A percentile compares a stretch with the other conserved stretches of the same genome.
phyloP scores from a whole-genome alignment of 75 land plant species.

The Selaginella tamariscina region DNA sequence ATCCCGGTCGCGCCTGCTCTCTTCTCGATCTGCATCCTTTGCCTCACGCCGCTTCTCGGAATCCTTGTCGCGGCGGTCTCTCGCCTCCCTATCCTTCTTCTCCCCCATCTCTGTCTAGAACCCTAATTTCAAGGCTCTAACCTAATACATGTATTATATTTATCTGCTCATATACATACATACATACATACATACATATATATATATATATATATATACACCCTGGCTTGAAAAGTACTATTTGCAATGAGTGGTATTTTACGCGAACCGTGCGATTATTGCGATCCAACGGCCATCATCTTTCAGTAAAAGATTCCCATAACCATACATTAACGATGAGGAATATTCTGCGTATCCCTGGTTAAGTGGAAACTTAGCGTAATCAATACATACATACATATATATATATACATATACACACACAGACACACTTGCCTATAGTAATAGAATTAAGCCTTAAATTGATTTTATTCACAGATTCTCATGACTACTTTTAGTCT shows the following conservation, averaged over 20 bases:
- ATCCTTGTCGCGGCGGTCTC: no score
- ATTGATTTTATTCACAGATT: no score
- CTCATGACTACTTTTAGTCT: no score
- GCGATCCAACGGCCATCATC: constrained; percentile 11
- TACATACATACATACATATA: not conserved
- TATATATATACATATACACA: not conserved
- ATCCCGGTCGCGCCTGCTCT: no score
- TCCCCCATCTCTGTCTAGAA: constrained; percentile 12
- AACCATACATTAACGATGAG: not conserved
- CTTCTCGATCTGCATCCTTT: no score
- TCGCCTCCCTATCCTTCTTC: constrained; percentile 5
- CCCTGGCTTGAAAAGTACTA: no score
- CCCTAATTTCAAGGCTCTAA: no score
- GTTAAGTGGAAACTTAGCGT: not conserved
- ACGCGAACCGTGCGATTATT: not conserved
- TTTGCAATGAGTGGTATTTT: no score
- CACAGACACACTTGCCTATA: constrained; percentile 10
- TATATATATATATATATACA: not conserved
- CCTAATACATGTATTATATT: not conserved
- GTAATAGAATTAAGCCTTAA: no score
- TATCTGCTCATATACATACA: not conserved
- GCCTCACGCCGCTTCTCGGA: no score
- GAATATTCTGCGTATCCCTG: not conserved
- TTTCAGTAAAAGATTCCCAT: not conserved
- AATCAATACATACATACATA: not conserved